Percentiles rank a stretch among this genome's conserved stretches.
Conservation (phyloP, 73 alveolate genomes). For the Symbiodinium natans region DNA sequence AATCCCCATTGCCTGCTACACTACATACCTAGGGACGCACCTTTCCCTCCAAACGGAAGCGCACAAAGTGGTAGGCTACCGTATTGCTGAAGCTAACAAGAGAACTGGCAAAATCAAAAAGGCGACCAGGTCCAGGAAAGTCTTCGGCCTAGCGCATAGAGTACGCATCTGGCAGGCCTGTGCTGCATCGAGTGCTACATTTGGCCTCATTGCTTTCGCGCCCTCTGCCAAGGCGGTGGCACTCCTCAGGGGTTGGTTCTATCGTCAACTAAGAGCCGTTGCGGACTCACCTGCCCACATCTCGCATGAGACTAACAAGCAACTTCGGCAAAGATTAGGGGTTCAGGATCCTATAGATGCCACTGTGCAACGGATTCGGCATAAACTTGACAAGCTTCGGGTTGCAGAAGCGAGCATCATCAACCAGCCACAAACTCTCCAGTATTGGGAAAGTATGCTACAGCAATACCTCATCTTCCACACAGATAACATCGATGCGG, state of each 20-base stretch:
- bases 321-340: neutral
- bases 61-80: neutral
- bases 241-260: neutral
- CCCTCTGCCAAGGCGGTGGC: neutral
- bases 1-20: neutral
- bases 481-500: too few relatives aligned
- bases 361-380: neutral
- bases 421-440: too few relatives aligned
- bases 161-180: neutral
- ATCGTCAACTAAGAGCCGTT: neutral
- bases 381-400: too few relatives aligned
- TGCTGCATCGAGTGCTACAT: neutral
- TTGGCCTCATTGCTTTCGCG: neutral
- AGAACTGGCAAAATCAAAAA: neutral
- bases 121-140: neutral
- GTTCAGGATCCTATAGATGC: too few relatives aligned
- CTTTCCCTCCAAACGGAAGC: neutral
- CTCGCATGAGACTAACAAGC: neutral
- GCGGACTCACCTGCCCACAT: neutral
- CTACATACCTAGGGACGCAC: neutral
- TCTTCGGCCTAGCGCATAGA: neutral
- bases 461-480: too few relatives aligned
- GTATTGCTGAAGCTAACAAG: neutral
- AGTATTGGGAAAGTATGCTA: too few relatives aligned
- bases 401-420: too few relatives aligned